A percentile compares a stretch with the other conserved stretches of the same genome.
These are phyloP conservation scores for Coniochaeta ligniaria DNA, from an alignment of 2,329 filamentous ascomycete genomes.

Conservation along the genomic window DNA sequence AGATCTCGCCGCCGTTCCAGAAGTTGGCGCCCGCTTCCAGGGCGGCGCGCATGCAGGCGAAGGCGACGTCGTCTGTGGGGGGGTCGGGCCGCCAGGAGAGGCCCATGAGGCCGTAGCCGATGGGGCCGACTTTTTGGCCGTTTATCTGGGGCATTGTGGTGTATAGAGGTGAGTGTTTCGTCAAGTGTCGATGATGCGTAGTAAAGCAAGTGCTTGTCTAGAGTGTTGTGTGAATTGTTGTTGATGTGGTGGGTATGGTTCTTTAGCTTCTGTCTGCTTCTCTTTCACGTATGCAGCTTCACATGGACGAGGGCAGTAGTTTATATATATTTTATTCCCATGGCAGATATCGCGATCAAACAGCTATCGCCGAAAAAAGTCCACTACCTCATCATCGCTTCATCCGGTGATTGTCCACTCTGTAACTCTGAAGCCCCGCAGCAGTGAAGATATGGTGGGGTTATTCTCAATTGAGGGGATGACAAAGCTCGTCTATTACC, in stretches of 20 bases:
- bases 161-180: background rate
- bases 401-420: background rate
- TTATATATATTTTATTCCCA: background rate
- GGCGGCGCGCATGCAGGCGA: conserved; percentile 48
- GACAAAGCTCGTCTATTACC: too few species aligned
- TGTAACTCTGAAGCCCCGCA: background rate
- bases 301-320: background rate
- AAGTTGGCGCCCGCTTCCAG: conserved; percentile 36
- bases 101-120: conserved; percentile 25
- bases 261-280: background rate
- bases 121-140: conserved; percentile 19
- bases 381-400: background rate
- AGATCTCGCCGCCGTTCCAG: conserved; percentile 58
- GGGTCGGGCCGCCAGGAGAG: conserved; percentile 34
- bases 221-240: background rate
- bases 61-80: conserved; percentile 36
- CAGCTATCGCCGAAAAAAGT: background rate
- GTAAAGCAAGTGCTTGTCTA: background rate
- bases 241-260: background rate
- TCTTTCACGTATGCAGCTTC: background rate
- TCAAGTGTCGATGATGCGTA: background rate
- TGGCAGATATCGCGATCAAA: too few species aligned
- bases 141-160: conserved; percentile 19
- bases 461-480: background rate
- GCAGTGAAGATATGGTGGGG: background rate